A percentile compares a stretch with the other conserved stretches of the same genome.
These are phyloP conservation scores for Phalaenopsis aphrodite DNA, from an alignment of 106 monocot species.

Conservation along the genomic window DNA sequence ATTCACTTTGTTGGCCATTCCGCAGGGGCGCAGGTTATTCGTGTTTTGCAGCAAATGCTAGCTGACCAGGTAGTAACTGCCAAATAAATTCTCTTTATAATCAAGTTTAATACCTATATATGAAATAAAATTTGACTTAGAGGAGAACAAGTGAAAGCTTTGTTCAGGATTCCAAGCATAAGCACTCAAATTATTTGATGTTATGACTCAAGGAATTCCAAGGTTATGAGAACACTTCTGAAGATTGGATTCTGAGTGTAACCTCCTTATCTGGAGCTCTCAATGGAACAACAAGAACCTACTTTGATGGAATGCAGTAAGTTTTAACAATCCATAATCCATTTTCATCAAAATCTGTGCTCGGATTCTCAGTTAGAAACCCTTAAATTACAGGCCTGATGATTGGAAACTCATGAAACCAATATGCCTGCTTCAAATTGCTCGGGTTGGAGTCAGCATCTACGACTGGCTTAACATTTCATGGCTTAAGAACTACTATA, in stretches of 20 bases:
- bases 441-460: slow-evolving; percentile 51
- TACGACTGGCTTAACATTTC: slow-evolving; percentile 76
- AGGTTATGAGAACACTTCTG: slow-evolving; percentile 55
- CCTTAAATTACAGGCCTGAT: slow-evolving; percentile 38
- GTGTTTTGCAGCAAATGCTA: slow-evolving; percentile 53
- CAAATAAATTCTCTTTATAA: too few relatives aligned
- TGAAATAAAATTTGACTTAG: too few relatives aligned
- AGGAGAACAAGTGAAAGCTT: background rate
- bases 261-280: slow-evolving; percentile 87
- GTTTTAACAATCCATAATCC: slow-evolving; percentile 2
- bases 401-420: slow-evolving; percentile 58
- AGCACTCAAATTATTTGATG: background rate
- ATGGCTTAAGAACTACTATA: slow-evolving; percentile 82
- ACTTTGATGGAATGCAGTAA: slow-evolving; percentile 80
- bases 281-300: slow-evolving; percentile 86
- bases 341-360: background rate
- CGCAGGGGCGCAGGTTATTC: slow-evolving; percentile 37
- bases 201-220: slow-evolving; percentile 45
- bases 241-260: slow-evolving; percentile 73
- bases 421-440: slow-evolving; percentile 65
- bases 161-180: background rate
- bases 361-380: background rate
- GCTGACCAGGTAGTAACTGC: slow-evolving; percentile 27
- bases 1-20: slow-evolving; percentile 51
- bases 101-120: too few relatives aligned